Evolutionary conservation across 306 rosid genomes (phyloP).

Genomic region (Styphnolobium japonicum): DNA sequence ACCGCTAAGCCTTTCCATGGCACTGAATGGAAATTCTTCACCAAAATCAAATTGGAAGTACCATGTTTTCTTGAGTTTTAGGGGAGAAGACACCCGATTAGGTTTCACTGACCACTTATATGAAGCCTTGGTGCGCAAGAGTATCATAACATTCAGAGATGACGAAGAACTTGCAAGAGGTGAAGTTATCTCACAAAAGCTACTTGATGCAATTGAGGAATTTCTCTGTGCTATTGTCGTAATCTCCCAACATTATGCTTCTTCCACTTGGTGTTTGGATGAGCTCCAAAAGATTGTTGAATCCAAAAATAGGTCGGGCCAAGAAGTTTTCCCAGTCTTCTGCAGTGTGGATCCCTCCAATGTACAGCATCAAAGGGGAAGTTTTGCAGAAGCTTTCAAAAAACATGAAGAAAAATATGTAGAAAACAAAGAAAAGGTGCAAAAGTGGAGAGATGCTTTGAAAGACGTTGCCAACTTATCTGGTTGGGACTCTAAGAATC

Average conservation of each 20-base stretch:
- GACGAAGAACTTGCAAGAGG: slow-evolving; percentile 22
- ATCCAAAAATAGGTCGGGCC: neutral
- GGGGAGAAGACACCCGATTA: slow-evolving; percentile 15
- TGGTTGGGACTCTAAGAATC: slow-evolving; percentile 19
- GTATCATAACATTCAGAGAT: slow-evolving; percentile 8
- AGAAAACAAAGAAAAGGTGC: neutral
- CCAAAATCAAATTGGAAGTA: slow-evolving; percentile 18
- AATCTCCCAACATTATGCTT: slow-evolving; percentile 22
- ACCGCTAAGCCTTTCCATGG: neutral
- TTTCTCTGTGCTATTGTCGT: slow-evolving; percentile 19
- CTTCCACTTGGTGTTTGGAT: slow-evolving; percentile 30
- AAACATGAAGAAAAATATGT: neutral
- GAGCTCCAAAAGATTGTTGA: slow-evolving; percentile 25
- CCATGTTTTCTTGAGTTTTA: slow-evolving; percentile 34
- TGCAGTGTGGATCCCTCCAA: slow-evolving; percentile 17
- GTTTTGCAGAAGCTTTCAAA: slow-evolving; percentile 14
- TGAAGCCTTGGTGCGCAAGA: neutral
- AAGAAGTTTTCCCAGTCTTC: slow-evolving; percentile 12
- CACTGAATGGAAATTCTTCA: neutral
- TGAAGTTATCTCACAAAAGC: slow-evolving; percentile 7
- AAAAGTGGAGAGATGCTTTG: slow-evolving; percentile 26
- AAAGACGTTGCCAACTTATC: slow-evolving; percentile 1
- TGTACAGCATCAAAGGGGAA: slow-evolving; percentile 20
- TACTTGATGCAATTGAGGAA: slow-evolving; percentile 9
- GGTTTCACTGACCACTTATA: neutral